These are phyloP conservation scores for Cadophora malorum DNA, from an alignment of 2,329 filamentous ascomycete species.

Conservation along the genomic window DNA sequence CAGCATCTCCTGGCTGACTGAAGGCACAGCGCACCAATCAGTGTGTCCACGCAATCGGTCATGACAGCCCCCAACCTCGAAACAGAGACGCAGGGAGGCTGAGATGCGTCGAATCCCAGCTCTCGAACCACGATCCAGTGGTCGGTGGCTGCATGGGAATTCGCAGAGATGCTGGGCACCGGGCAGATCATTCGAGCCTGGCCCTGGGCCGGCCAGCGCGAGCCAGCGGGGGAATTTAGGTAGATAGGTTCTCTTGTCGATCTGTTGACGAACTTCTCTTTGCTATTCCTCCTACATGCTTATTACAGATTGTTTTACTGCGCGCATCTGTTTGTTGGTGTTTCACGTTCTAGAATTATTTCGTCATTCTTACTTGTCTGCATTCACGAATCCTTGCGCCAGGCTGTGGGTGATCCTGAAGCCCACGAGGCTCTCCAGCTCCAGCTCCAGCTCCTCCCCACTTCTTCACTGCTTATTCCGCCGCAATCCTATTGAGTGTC, in stretches of 20 bases:
- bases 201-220: slow-evolving; percentile 7
- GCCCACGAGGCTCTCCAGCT: slow-evolving; percentile 18
- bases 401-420: slow-evolving; percentile 8
- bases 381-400: not conserved
- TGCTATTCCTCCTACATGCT: slow-evolving; percentile 9
- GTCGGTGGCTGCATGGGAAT: not conserved
- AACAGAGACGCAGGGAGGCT: slow-evolving; percentile 8
- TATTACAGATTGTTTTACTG: not conserved
- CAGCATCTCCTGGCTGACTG: slow-evolving; percentile 7
- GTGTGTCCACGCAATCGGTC: not conserved
- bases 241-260: slow-evolving; percentile 26
- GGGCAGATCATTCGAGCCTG: slow-evolving; percentile 22
- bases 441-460: slow-evolving; percentile 10
- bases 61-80: not conserved
- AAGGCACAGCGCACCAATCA: slow-evolving; percentile 13
- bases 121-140: slow-evolving; percentile 7
- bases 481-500: slow-evolving; percentile 8
- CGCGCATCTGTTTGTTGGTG: slow-evolving; percentile 7
- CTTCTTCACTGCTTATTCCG: slow-evolving; percentile 2
- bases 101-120: slow-evolving; percentile 14
- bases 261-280: slow-evolving; percentile 27
- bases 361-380: not conserved
- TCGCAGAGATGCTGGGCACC: not conserved
- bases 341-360: not conserved
- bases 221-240: slow-evolving; percentile 12